A percentile compares a stretch with the other conserved stretches of the same genome.
Conservation (phyloP, 345 rosid species). For the Sapria himalayana region DNA sequence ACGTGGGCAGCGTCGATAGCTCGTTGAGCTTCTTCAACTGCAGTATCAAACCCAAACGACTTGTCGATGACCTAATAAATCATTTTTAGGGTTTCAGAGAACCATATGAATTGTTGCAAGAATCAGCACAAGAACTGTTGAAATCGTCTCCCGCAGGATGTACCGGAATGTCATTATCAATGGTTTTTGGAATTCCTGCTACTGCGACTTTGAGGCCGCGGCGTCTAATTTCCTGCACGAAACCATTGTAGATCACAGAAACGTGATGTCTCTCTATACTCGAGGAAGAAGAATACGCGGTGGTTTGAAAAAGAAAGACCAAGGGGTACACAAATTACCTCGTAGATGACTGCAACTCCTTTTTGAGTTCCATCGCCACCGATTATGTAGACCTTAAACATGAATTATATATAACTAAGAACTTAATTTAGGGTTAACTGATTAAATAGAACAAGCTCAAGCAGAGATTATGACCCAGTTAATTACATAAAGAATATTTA, state of each 20-base stretch:
- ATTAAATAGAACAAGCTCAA: too few relatives aligned
- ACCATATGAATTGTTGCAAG: not conserved
- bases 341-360: constrained; percentile 60
- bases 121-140: not conserved
- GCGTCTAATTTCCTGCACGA: constrained; percentile 63
- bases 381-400: constrained; percentile 61
- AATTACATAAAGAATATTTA: too few relatives aligned
- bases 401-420: too few relatives aligned
- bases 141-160: constrained; percentile 10
- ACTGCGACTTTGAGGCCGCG: constrained; percentile 74
- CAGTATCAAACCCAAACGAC: constrained; percentile 93
- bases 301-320: not conserved
- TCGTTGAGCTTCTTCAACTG: constrained; percentile 95
- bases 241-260: constrained; percentile 4
- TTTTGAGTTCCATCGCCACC: constrained; percentile 92
- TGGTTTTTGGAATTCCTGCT: constrained; percentile 81
- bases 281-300: too few relatives aligned
- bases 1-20: constrained; percentile 95
- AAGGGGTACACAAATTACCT: constrained; percentile 21
- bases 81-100: too few relatives aligned
- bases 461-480: too few relatives aligned
- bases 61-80: constrained; percentile 88
- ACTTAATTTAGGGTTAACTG: too few relatives aligned
- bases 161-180: constrained; percentile 82
- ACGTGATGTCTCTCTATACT: too few relatives aligned